These are phyloP conservation scores for Entomortierella lignicola DNA, from an alignment of 192 early-diverging fungal genomes.

Conservation along the genomic window DNA sequence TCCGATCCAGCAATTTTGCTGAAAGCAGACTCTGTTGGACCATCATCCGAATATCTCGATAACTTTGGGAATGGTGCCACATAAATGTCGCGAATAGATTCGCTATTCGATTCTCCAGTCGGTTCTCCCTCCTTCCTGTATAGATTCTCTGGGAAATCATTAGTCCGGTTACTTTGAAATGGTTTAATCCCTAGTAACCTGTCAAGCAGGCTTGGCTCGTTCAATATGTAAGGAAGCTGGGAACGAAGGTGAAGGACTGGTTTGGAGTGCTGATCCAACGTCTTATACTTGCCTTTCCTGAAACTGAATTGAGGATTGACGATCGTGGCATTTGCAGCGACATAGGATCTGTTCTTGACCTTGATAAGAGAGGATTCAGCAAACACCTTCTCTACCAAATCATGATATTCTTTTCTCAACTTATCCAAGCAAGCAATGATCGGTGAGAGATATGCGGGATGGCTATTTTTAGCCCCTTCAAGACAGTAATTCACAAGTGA, in stretches of 20 bases:
- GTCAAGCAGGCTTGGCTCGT: too few relatives aligned
- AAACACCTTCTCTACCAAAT: constrained; percentile 34
- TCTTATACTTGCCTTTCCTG: too few relatives aligned
- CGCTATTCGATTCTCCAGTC: background rate
- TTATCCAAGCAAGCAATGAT: constrained; percentile 28
- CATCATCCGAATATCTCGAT: too few relatives aligned
- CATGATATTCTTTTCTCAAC: constrained; percentile 18
- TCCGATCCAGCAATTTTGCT: constrained; percentile 47
- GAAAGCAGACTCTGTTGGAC: constrained; percentile 14
- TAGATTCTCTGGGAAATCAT: too few relatives aligned
- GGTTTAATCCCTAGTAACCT: too few relatives aligned
- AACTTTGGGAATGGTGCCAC: constrained; percentile 16
- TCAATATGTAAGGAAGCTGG: constrained; percentile 25
- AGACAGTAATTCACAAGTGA: constrained; percentile 36
- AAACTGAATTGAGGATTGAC: constrained; percentile 9
- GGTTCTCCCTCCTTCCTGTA: background rate
- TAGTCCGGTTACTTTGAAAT: too few relatives aligned
- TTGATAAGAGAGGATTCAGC: constrained; percentile 27
- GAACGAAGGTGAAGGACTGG: constrained; percentile 32
- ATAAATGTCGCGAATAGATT: constrained; percentile 25
- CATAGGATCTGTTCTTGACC: constrained; percentile 32
- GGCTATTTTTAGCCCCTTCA: constrained; percentile 33
- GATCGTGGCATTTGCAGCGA: constrained; percentile 28
- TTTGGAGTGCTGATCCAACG: background rate
- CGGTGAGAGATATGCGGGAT: constrained; percentile 44